Percentiles rank a stretch among this genome's conserved stretches.
Evolutionary conservation across 805 yeast species (phyloP).

Genomic region (Teunomyces barrocoloradensis): DNA sequence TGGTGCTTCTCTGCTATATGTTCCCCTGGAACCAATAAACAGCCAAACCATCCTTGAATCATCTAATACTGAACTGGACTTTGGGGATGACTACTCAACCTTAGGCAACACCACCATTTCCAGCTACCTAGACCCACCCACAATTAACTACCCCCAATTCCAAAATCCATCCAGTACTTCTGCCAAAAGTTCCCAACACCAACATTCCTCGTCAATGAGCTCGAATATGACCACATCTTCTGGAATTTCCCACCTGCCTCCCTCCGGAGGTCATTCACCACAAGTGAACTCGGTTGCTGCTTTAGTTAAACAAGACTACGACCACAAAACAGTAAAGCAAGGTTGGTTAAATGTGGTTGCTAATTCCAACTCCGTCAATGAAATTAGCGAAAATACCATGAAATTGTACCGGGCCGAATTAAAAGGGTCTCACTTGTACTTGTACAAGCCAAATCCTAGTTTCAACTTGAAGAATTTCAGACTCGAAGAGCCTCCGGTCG

Average conservation of each 20-base stretch:
- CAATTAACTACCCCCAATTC: constrained; percentile 1
- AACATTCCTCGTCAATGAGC: constrained; percentile 5
- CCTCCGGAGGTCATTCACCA: constrained; percentile 1
- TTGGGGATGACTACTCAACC: constrained; percentile 10
- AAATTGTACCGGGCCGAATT: constrained; percentile 63
- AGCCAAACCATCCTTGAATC: constrained; percentile 5
- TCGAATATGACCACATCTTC: constrained; percentile 5
- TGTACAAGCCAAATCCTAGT: constrained; percentile 58
- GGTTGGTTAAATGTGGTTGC: constrained; percentile 39
- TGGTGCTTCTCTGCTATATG: not conserved
- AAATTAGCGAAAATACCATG: constrained; percentile 34
- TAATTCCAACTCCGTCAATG: constrained; percentile 30
- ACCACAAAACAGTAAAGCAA: constrained; percentile 26
- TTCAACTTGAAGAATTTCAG: constrained; percentile 37
- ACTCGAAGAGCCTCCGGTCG: constrained; percentile 9
- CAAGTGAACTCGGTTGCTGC: constrained; percentile 13
- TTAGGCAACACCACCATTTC: constrained; percentile 6
- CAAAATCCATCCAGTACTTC: not conserved
- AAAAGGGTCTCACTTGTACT: constrained; percentile 60
- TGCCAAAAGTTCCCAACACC: not conserved
- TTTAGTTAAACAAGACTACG: constrained; percentile 32
- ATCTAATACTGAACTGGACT: constrained; percentile 3
- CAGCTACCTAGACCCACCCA: constrained; percentile 2
- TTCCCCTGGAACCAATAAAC: constrained; percentile 8
- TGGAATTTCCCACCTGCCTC: not conserved